Evolutionary conservation across 148 eudicot genomes (phyloP).

Genomic region (Chenopodium suecicum): DNA sequence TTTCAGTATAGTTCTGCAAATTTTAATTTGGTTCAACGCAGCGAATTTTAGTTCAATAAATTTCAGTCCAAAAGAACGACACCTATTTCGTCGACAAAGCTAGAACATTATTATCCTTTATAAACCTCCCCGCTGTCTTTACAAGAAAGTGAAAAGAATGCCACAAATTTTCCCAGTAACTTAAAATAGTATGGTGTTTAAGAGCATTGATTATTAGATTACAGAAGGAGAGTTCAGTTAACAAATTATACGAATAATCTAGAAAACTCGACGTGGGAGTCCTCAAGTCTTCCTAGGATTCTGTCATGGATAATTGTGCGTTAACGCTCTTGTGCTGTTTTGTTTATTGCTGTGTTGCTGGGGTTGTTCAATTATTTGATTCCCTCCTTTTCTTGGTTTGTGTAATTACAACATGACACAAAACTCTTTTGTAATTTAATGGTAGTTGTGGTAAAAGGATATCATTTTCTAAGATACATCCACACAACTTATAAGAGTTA

Average conservation of each 20-base stretch:
- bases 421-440: not conserved
- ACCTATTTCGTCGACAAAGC: too few relatives aligned
- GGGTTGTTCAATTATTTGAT: constrained; percentile 4
- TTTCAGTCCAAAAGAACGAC: too few relatives aligned
- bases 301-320: not conserved
- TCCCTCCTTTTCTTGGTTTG: not conserved
- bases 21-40: too few relatives aligned
- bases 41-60: too few relatives aligned
- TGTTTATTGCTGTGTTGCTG: not conserved
- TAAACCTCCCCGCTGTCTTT: too few relatives aligned
- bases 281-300: not conserved
- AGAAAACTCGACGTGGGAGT: not conserved
- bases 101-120: too few relatives aligned
- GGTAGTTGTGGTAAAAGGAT: not conserved
- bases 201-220: too few relatives aligned
- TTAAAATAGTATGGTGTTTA: too few relatives aligned
- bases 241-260: not conserved
- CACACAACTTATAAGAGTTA: not conserved
- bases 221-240: too few relatives aligned
- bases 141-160: too few relatives aligned
- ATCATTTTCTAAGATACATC: not conserved
- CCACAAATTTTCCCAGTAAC: too few relatives aligned
- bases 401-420: not conserved
- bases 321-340: not conserved
- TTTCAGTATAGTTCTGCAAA: too few relatives aligned